Evolutionary conservation across 441 rosid genomes (phyloP).

Genomic region (Viola pubescens): DNA sequence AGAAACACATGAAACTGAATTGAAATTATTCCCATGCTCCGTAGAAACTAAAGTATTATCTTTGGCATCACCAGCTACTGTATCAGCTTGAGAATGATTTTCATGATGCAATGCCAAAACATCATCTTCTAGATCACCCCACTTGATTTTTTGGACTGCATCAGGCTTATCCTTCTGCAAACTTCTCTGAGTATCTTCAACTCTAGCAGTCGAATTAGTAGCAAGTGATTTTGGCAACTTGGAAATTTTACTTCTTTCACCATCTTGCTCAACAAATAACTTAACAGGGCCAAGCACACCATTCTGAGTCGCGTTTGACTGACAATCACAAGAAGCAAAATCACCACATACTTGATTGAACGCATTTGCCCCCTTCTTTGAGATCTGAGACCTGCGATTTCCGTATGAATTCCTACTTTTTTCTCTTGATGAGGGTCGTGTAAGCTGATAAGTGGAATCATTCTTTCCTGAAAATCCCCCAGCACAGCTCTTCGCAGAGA

Average conservation of each 20-base stretch:
- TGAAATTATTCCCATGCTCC: slow-evolving; percentile 19
- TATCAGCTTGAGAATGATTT: slow-evolving; percentile 26
- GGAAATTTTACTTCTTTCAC: slow-evolving; percentile 20
- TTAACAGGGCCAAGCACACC: slow-evolving; percentile 16
- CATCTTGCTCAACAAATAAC: slow-evolving; percentile 23
- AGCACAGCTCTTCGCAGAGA: slow-evolving; percentile 42
- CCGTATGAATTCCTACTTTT: slow-evolving; percentile 24
- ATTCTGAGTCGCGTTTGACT: slow-evolving; percentile 22
- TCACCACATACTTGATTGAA: slow-evolving; percentile 12
- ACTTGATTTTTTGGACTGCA: slow-evolving; percentile 41
- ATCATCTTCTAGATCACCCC: slow-evolving; percentile 60
- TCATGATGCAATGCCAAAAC: slow-evolving; percentile 27
- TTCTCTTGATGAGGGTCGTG: slow-evolving; percentile 8
- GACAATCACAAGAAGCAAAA: slow-evolving; percentile 21
- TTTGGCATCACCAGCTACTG: slow-evolving; percentile 29
- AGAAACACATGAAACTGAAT: slow-evolving; percentile 17
- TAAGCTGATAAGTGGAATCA: slow-evolving; percentile 23
- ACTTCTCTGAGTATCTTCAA: slow-evolving; percentile 14
- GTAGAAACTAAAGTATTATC: slow-evolving; percentile 21
- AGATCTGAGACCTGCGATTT: slow-evolving; percentile 24
- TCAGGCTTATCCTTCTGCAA: slow-evolving; percentile 22
- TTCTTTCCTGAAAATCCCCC: slow-evolving; percentile 42
- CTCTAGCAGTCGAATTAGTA: slow-evolving; percentile 19
- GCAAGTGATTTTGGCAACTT: slow-evolving; percentile 13
- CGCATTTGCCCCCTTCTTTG: slow-evolving; percentile 21